A percentile compares a stretch with the other conserved stretches of the same genome.
phyloP scores from a whole-genome alignment of 2,329 filamentous ascomycete genomes.

The Colletotrichum sp. region DNA sequence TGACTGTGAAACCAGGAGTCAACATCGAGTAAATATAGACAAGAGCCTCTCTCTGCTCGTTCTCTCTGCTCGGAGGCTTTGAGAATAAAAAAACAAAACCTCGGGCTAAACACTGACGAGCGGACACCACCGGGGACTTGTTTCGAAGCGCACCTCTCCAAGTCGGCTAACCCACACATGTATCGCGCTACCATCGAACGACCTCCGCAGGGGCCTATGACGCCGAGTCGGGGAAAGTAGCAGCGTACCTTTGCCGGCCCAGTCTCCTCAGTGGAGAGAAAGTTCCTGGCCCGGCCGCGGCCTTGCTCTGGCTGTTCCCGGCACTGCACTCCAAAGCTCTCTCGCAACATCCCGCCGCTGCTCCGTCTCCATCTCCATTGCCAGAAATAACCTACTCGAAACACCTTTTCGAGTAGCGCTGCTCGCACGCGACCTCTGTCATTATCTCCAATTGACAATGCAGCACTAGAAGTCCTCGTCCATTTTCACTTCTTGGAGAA shows the following conservation, averaged over 20 bases:
- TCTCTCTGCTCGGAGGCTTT: neutral
- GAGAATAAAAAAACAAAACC: neutral
- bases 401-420: neutral
- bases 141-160: neutral
- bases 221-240: constrained; percentile 14
- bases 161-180: neutral
- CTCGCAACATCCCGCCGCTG: neutral
- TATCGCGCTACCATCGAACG: constrained; percentile 19
- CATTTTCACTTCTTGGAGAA: neutral
- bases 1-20: neutral
- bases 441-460: constrained; percentile 5
- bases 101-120: neutral
- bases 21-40: neutral
- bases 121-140: constrained; percentile 2
- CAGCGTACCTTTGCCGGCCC: constrained; percentile 10
- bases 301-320: constrained; percentile 14
- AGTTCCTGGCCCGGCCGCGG: constrained; percentile 11
- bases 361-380: constrained; percentile 10
- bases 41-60: neutral
- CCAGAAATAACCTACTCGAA: constrained; percentile 20
- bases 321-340: constrained; percentile 12
- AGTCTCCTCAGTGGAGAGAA: constrained; percentile 9
- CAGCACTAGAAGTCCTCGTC: neutral
- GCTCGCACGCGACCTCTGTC: constrained; percentile 11
- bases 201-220: constrained; percentile 15